These are phyloP conservation scores for Cladosporium sp. DNA, from an alignment of 2,329 filamentous ascomycete species.

Conservation along the genomic window DNA sequence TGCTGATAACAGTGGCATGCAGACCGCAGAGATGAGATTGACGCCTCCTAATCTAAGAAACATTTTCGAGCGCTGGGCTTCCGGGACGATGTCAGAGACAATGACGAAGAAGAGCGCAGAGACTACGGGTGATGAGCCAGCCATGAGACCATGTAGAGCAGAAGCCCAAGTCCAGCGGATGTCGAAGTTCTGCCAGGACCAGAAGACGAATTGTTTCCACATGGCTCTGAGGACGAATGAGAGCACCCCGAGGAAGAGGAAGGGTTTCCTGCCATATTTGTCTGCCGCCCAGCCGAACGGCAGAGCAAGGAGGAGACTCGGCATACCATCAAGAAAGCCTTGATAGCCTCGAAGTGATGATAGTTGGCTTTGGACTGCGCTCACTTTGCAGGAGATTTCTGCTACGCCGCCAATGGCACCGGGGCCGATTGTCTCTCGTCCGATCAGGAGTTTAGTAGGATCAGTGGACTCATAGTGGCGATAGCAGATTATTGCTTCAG, in stretches of 20 bases:
- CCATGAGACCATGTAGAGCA: slow-evolving; percentile 27
- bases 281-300: slow-evolving; percentile 35
- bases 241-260: slow-evolving; percentile 27
- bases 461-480: slow-evolving; percentile 42
- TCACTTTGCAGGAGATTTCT: slow-evolving; percentile 47
- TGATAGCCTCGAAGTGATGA: slow-evolving; percentile 50
- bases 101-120: slow-evolving; percentile 27
- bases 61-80: slow-evolving; percentile 24
- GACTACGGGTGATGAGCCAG: slow-evolving; percentile 25
- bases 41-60: slow-evolving; percentile 30
- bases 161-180: slow-evolving; percentile 31
- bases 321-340: slow-evolving; percentile 44
- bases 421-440: slow-evolving; percentile 25
- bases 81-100: slow-evolving; percentile 29
- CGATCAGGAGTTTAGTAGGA: slow-evolving; percentile 26
- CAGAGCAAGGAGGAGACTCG: slow-evolving; percentile 32
- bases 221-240: slow-evolving; percentile 20
- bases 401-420: slow-evolving; percentile 30
- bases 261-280: slow-evolving; percentile 30
- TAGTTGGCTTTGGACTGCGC: slow-evolving; percentile 48
- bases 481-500: slow-evolving; percentile 53
- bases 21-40: slow-evolving; percentile 25
- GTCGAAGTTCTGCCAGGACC: slow-evolving; percentile 33
- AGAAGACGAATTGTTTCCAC: slow-evolving; percentile 32
- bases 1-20: slow-evolving; percentile 31